Evolutionary conservation across 139 green algal species (phyloP), one percentile per base, ranked within the genome.

Genomic region (Chlorella sp.): DNA sequence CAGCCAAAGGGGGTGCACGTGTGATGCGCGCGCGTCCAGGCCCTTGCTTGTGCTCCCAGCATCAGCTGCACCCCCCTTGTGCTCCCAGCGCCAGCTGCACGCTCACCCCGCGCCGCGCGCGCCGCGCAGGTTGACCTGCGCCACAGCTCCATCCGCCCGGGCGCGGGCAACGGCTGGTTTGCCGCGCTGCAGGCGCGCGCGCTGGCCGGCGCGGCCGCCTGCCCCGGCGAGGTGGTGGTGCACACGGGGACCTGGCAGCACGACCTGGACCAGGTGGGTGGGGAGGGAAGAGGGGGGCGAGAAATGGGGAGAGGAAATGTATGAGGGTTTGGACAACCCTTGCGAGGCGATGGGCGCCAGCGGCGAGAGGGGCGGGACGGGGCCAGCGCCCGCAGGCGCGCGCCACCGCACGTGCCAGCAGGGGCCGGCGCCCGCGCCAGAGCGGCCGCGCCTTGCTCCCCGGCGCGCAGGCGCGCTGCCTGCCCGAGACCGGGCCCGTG

Each of bases 161-260:
- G 83, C 5, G 43, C 83, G 48, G 70, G 68, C 4, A 5, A 29
- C 1, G 63, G 43, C 12, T 93, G 88, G 86, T 68, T 81, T 41
- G 55, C 38, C 0, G 50, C 55, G 15, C 58, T 96, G 61, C 64
- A 76, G 40, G 4, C 77, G 8, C 79, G 77, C 0, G 46, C 94
- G 51, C 27, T 91, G 38, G 62, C 51, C 1, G 67, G 70, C 0
- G 84, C 92, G n/a, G 29, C 3, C 0, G 33, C 3, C 2, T 87
- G 78, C 19, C 19, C 21, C 5, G 82, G 72, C 29, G 53, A 60
- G 36, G 64, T 84, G 3, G 64, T 61, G 12, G 67, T 88, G 14
- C 77, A 88, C 73, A 76, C 81, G 6, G 89, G 92, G 73, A 94
- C 78, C 53, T 97, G 91, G 91, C 69, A 87, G 66, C 91, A 96